These are phyloP conservation scores for Globisporangium camurandrum DNA, from an alignment of 352 stramenopile genomes.

Conservation along the genomic window DNA sequence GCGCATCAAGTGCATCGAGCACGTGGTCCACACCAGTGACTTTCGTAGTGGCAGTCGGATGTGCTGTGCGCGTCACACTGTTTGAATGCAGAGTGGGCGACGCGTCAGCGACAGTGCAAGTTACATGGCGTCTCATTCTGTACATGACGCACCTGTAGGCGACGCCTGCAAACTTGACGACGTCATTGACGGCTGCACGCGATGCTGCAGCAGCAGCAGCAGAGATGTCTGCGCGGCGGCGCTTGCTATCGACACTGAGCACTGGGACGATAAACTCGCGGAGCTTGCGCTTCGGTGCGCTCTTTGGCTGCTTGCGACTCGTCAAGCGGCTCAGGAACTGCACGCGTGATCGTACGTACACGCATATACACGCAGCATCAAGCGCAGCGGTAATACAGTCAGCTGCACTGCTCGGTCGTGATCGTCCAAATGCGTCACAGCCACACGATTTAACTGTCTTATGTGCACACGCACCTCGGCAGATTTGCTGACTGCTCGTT, in stretches of 20 bases:
- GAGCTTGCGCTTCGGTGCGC: constrained; percentile 57
- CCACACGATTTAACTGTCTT: neutral
- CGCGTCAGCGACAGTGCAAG: no score
- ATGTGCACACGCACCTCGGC: constrained; percentile 38
- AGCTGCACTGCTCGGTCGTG: neutral
- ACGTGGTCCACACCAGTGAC: constrained; percentile 71
- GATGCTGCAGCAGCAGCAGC: neutral
- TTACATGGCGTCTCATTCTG: neutral
- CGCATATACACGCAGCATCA: neutral
- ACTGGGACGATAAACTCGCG: constrained; percentile 65
- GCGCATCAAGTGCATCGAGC: constrained; percentile 77
- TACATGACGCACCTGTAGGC: constrained; percentile 51
- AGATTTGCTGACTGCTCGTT: constrained; percentile 29
- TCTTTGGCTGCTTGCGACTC: constrained; percentile 36
- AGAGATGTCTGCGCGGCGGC: constrained; percentile 35
- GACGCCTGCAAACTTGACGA: constrained; percentile 82
- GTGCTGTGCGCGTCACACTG: constrained; percentile 19
- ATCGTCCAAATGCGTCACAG: neutral
- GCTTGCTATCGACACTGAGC: constrained; percentile 60
- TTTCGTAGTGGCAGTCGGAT: constrained; percentile 1
- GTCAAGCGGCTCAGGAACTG: constrained; percentile 47
- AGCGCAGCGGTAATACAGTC: neutral
- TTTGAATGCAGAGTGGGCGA: neutral
- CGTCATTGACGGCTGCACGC: constrained; percentile 29
- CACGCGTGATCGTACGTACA: no score